phyloP scores from a whole-genome alignment of 352 stramenopile species.

The Pythium phragmitis region DNA sequence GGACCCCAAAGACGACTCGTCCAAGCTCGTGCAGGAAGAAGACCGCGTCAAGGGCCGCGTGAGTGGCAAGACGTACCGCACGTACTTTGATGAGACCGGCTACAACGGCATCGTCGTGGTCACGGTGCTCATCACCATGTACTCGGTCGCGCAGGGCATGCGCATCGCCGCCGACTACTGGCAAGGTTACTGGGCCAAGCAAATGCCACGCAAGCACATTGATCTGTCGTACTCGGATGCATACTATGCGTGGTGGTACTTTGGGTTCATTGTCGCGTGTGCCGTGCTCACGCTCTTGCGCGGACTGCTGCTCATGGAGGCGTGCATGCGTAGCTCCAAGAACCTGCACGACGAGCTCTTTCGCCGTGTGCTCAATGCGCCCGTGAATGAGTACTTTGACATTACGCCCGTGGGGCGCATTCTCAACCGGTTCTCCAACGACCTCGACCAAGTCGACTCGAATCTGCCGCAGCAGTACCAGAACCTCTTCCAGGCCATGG shows the following conservation, averaged over 20 bases:
- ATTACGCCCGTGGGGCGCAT: slow-evolving; percentile 32
- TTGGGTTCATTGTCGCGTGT: slow-evolving; percentile 33
- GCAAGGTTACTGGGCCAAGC: slow-evolving; percentile 32
- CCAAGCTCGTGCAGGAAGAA: slow-evolving; percentile 32
- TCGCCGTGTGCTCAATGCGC: slow-evolving; percentile 33
- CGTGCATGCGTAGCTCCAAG: slow-evolving; percentile 45
- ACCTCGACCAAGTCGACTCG: slow-evolving; percentile 48
- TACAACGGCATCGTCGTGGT: slow-evolving; percentile 30
- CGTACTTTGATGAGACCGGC: slow-evolving; percentile 34
- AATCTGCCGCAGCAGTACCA: slow-evolving; percentile 50
- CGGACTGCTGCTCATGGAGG: slow-evolving; percentile 43
- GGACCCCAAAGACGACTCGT: slow-evolving; percentile 3
- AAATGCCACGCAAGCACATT: slow-evolving; percentile 22
- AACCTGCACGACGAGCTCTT: slow-evolving; percentile 48
- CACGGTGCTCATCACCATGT: slow-evolving; percentile 22
- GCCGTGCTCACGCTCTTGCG: slow-evolving; percentile 41
- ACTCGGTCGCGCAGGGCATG: slow-evolving; percentile 20
- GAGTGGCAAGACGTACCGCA: slow-evolving; percentile 31
- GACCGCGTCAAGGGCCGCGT: slow-evolving; percentile 33
- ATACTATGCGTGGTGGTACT: slow-evolving; percentile 41
- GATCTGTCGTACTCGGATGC: slow-evolving; percentile 27
- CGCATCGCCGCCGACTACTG: slow-evolving; percentile 27
- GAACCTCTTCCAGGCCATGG: slow-evolving; percentile 30
- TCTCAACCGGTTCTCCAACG: slow-evolving; percentile 39
- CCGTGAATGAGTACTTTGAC: slow-evolving; percentile 39